Evolutionary conservation across 768 basidiomycete species (phyloP).

Genomic region (Russula compacta): DNA sequence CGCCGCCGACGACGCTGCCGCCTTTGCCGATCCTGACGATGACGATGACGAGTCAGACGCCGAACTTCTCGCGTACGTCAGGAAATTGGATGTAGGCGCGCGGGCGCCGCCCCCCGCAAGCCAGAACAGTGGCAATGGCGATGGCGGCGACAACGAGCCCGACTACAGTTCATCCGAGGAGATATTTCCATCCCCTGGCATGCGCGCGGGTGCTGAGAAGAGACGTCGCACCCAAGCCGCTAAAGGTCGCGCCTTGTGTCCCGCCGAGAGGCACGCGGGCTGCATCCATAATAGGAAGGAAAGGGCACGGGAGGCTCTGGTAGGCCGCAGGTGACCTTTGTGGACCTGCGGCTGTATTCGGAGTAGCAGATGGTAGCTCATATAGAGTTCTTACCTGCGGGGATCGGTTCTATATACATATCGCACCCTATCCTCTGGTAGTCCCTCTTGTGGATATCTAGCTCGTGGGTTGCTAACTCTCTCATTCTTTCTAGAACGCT

Average conservation of each 20-base stretch:
- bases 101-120: not conserved
- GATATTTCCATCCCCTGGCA: slow-evolving; percentile 3
- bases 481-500: no score
- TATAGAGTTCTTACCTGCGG: not conserved
- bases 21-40: not conserved
- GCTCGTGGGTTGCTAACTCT: no score
- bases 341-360: not conserved
- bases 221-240: not conserved
- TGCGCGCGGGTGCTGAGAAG: slow-evolving; percentile 5
- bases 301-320: not conserved
- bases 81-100: not conserved
- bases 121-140: not conserved
- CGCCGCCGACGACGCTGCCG: not conserved
- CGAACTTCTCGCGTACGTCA: not conserved
- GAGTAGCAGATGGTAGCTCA: not conserved
- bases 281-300: slow-evolving; percentile 1
- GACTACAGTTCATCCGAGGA: not conserved
- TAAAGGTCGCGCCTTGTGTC: not conserved
- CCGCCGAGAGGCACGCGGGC: slow-evolving; percentile 12
- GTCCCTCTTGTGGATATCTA: no score
- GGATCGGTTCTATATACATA: not conserved
- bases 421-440: not conserved
- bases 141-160: not conserved
- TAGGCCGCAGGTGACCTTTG: not conserved
- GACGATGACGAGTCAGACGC: not conserved